phyloP scores from a whole-genome alignment of 2,329 filamentous ascomycete species.

The Madurella mycetomatis region DNA sequence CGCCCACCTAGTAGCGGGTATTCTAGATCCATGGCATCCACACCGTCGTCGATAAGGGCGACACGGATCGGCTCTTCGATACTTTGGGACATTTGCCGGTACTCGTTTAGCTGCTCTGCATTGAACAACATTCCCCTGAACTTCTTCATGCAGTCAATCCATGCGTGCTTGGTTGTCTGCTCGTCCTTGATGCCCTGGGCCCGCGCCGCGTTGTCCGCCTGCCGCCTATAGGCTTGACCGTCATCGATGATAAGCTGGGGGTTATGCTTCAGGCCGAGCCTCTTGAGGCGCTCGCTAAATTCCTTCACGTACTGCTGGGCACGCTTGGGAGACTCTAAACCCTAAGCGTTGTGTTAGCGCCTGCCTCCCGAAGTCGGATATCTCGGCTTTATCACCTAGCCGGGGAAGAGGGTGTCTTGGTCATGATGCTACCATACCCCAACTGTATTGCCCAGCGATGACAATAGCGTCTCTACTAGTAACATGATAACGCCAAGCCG shows the following conservation, averaged over 20 bases:
- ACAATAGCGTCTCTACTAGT: too few relatives aligned
- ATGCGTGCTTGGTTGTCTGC: conserved; percentile 20
- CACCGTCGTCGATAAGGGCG: conserved; percentile 38
- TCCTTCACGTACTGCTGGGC: conserved; percentile 6
- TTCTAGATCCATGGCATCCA: conserved; percentile 30
- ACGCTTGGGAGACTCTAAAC: conserved; percentile 4
- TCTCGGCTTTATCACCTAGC: too few relatives aligned
- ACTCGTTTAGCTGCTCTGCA: background rate
- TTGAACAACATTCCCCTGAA: conserved; percentile 23
- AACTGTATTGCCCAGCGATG: too few relatives aligned
- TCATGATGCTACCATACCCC: too few relatives aligned
- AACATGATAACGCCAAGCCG: too few relatives aligned
- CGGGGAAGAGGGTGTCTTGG: too few relatives aligned
- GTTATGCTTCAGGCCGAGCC: background rate
- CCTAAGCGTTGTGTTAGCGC: background rate
- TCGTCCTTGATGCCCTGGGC: conserved; percentile 13
- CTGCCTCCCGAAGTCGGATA: background rate
- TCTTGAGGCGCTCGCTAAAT: conserved; percentile 1
- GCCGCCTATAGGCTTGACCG: background rate
- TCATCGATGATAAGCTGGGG: background rate
- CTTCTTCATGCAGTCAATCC: conserved; percentile 28
- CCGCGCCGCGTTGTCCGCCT: background rate
- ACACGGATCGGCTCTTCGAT: conserved; percentile 25
- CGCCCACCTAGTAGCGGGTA: conserved; percentile 26
- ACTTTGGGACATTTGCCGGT: conserved; percentile 1